Evolutionary conservation across 2,329 filamentous ascomycete species (phyloP).

Genomic region (Teratosphaeria viscida): DNA sequence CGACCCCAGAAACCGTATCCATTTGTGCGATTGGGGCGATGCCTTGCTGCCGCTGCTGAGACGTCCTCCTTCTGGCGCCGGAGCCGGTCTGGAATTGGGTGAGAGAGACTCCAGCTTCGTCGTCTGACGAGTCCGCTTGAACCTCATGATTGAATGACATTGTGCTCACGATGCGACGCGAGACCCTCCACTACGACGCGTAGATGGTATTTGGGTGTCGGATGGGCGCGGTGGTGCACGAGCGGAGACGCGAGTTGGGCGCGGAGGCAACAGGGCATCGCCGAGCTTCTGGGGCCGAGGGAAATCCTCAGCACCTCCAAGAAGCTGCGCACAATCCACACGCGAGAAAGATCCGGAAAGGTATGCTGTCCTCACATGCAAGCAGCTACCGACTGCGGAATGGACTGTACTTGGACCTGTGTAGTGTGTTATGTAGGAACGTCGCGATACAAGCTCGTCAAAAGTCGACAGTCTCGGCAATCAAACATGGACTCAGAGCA

Average conservation of each 20-base stretch:
- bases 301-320: neutral
- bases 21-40: slow-evolving; percentile 12
- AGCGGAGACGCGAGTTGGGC: neutral
- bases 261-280: neutral
- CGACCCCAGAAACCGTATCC: slow-evolving; percentile 6
- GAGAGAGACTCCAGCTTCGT: slow-evolving; percentile 12
- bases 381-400: neutral
- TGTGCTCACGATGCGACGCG: neutral
- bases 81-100: slow-evolving; percentile 6
- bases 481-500: slow-evolving; percentile 53
- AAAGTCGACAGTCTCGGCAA: slow-evolving; percentile 54
- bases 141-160: slow-evolving; percentile 20
- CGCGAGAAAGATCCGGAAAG: neutral
- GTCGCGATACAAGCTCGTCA: neutral
- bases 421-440: neutral
- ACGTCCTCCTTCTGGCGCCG: neutral
- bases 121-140: slow-evolving; percentile 18
- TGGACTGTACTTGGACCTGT: neutral
- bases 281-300: neutral
- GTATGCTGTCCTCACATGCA: neutral
- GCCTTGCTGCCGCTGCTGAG: slow-evolving; percentile 5
- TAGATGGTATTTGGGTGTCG: neutral
- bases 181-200: neutral
- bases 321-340: neutral
- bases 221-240: neutral